Evolutionary conservation across 805 yeast genomes (phyloP).

Genomic region (Phaffomyces opuntiae): DNA sequence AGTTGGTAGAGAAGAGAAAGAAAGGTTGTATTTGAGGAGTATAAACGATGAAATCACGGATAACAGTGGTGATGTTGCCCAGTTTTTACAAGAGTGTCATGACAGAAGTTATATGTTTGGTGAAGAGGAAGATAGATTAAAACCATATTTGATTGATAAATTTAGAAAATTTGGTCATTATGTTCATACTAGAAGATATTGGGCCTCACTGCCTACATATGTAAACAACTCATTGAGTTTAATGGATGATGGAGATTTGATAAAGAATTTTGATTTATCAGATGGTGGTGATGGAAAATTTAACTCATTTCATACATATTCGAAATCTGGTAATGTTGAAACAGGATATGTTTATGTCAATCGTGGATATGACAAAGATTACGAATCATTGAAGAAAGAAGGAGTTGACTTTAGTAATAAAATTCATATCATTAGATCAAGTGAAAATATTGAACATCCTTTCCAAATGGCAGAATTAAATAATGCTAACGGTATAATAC

Average conservation of each 20-base stretch:
- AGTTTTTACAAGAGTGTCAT: slow-evolving; percentile 16
- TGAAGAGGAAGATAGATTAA: slow-evolving; percentile 38
- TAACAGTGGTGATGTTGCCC: neutral
- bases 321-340: slow-evolving; percentile 55
- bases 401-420: slow-evolving; percentile 44
- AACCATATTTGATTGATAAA: slow-evolving; percentile 43
- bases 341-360: slow-evolving; percentile 52
- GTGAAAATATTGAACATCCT: slow-evolving; percentile 14
- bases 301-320: slow-evolving; percentile 57
- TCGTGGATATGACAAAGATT: slow-evolving; percentile 54
- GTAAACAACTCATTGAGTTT: slow-evolving; percentile 36
- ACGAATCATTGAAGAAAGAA: slow-evolving; percentile 30
- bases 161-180: slow-evolving; percentile 45
- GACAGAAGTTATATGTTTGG: slow-evolving; percentile 2
- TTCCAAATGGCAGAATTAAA: slow-evolving; percentile 38
- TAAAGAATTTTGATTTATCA: slow-evolving; percentile 35
- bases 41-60: slow-evolving; percentile 24
- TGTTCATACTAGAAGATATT: slow-evolving; percentile 46
- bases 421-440: slow-evolving; percentile 46
- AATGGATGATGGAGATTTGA: slow-evolving; percentile 31
- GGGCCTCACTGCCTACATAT: slow-evolving; percentile 49
- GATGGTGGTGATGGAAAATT: slow-evolving; percentile 28
- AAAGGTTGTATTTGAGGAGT: slow-evolving; percentile 47
- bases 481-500: slow-evolving; percentile 55
- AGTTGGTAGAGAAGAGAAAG: slow-evolving; percentile 62